Evolutionary conservation across 495 filamentous ascomycete species (phyloP), one percentile per base, ranked within the genome.

Genomic region (Xylaria palmicola): DNA sequence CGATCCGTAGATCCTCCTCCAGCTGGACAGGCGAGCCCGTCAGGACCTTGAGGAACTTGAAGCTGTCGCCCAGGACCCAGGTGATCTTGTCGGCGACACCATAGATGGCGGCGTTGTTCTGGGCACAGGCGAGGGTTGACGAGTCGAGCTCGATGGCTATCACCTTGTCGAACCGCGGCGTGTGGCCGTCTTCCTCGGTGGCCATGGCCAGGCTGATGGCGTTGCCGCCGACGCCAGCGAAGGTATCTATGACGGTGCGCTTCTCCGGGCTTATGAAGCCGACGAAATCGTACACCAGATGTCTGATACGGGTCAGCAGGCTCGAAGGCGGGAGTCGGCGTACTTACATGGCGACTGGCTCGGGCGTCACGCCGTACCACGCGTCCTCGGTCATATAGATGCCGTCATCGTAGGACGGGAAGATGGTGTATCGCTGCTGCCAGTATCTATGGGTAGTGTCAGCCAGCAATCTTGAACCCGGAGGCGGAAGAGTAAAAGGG

Each of bases 291-390:
- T 81, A 63, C n/a, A 92, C 91, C 60, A 97, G 90, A 74, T 88
- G 83, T 55, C 91, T 94, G 50, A 19, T 44, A 32, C 36, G 37
- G 8, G 50, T 60, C 19, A 60, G 64, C 34, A 39, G 63, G 13
- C 29, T n/a, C 26, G n/a, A 39, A 6, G 63, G 30, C 50, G 40
- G 43, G 44, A 52, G 10, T 24, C 24, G 22, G 15, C 40, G 29
- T 36, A 70, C 79, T 64, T 81, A 95, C 92, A 78, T 86, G 37
- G 94, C 94, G 22, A 98, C 83, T 10, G 86, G 88, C 73, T 98
- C 94, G 12, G 94, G 92, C 1, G 94, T 98, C 8, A 98, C 90
- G 45, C 92, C 95, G 74, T 92, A 98, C 94, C 94, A 98, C 27
- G 91, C 88, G 76, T 90, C 86, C 67, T 92, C 86, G 0, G 94